Evolutionary conservation across 2,329 filamentous ascomycete genomes (phyloP).

Genomic region (Trichophyton mentagrophytes): DNA sequence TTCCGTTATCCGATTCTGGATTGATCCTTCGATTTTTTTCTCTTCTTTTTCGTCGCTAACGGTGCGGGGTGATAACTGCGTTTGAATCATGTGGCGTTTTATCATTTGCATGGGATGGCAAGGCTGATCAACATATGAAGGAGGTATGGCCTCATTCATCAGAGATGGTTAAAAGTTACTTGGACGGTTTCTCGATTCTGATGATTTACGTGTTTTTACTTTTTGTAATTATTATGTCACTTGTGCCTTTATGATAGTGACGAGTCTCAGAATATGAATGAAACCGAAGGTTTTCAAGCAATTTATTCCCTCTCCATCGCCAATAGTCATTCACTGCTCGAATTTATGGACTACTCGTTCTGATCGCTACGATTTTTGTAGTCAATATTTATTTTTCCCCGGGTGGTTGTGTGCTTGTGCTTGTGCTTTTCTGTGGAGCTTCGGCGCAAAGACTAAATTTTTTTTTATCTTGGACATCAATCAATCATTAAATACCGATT

Average conservation of each 20-base stretch:
- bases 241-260: conserved; percentile 2
- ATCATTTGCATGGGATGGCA: background rate
- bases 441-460: background rate
- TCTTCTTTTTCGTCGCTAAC: background rate
- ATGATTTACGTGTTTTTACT: background rate
- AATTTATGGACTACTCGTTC: background rate
- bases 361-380: background rate
- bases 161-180: conserved; percentile 7
- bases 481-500: background rate
- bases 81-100: background rate
- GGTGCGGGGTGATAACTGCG: too few relatives aligned
- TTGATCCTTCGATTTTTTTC: background rate
- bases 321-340: background rate
- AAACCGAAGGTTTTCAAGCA: conserved; percentile 1
- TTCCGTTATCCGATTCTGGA: background rate
- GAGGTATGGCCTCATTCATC: background rate
- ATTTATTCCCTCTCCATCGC: background rate
- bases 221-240: conserved; percentile 1
- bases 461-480: background rate
- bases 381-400: background rate
- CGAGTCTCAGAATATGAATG: conserved; percentile 3
- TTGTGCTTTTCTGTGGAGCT: background rate
- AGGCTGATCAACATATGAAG: conserved; percentile 5
- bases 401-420: background rate
- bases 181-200: conserved; percentile 4